Evolutionary conservation across 805 yeast species (phyloP), one percentile per base, ranked within the genome.

Genomic region (Spencermartinsiella europaea): DNA sequence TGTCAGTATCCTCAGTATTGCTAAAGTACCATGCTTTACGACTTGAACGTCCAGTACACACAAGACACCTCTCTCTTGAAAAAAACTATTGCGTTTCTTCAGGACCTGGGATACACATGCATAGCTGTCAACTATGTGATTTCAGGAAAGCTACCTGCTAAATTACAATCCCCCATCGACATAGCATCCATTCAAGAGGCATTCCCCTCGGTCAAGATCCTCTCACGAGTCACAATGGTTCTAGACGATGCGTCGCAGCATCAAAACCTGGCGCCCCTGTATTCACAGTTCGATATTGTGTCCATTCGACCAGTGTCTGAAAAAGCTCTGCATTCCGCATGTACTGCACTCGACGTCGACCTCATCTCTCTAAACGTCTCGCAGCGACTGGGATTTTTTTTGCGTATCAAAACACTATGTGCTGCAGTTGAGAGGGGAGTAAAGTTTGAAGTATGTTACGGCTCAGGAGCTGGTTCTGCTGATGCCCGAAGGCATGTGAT

Each of bases 361-460:
- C 50, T 93, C 21, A 76, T 93, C 16, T 80, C 96, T 0, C 74
- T 93, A 45, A 80, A 84, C 44, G 75, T 83, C 61, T 66, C 76
- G 21, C 69, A 72, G 37, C 75, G 86, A 47, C 65, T 88, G 40
- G 91, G 95, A 0, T 81, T 79, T 52, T 86, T 80, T 61, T 68
- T 93, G 53, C 84, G 84, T 56, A 96, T 89, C 67, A 88, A 89
- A 57, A 79, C 87, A 1, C 73, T 88, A 5, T 85, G 96, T 37
- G 80, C 88, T 36, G 96, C 95, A 1, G 72, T 86, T 2, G 83
- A 82, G 16, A 76, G 88, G 42, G 98, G 98, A 1, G 76, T 88
- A 21, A 79, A 80, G 54, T 76, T 93, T 52, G 99, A 93, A 61
- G 74, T 93, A 5, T 74, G 79, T 39, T 91, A 91, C 65, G 49